A percentile compares a stretch with the other conserved stretches of the same genome.
phyloP scores from a whole-genome alignment of 1,284 basidiomycete genomes.

The Coriolopsis trogii region DNA sequence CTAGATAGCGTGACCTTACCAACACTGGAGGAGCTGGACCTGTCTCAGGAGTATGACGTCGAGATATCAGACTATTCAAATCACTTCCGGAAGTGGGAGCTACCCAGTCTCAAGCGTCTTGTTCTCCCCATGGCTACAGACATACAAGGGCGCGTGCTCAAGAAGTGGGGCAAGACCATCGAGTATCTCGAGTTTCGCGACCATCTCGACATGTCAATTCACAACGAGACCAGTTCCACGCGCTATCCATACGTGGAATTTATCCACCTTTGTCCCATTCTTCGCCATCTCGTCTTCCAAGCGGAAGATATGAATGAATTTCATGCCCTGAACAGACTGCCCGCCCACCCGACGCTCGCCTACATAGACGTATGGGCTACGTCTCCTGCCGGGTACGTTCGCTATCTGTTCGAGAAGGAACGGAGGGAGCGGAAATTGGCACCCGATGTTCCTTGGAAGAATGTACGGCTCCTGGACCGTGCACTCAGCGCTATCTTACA shows the following conservation, averaged over 20 bases:
- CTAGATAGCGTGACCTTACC: conserved; percentile 2
- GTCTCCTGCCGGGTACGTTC: neutral
- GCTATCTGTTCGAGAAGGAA: neutral
- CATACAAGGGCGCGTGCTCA: conserved; percentile 8
- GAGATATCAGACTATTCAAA: neutral
- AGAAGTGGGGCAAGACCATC: conserved; percentile 2
- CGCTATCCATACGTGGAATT: conserved; percentile 4
- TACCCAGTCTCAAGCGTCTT: conserved; percentile 12
- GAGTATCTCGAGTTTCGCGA: conserved; percentile 19
- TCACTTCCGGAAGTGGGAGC: conserved; percentile 10
- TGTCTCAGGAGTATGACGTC: conserved; percentile 13
- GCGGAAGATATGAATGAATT: neutral
- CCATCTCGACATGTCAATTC: conserved; percentile 10
- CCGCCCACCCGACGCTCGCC: conserved; percentile 11
- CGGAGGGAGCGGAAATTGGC: conserved; percentile 3
- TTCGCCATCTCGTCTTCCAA: conserved; percentile 15
- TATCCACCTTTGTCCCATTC: conserved; percentile 10
- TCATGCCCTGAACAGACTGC: conserved; percentile 1
- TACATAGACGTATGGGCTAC: conserved; percentile 18
- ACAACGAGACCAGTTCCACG: neutral
- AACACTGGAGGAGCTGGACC: conserved; percentile 9
- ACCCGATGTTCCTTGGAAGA: conserved; percentile 10
- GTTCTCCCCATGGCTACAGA: conserved; percentile 11
- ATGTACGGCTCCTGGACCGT: conserved; percentile 16
- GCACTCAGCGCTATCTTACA: conserved; percentile 4